These are phyloP conservation scores for Rubia peregrina DNA, from an alignment of 305 asterid genomes.

Conservation along the genomic window DNA sequence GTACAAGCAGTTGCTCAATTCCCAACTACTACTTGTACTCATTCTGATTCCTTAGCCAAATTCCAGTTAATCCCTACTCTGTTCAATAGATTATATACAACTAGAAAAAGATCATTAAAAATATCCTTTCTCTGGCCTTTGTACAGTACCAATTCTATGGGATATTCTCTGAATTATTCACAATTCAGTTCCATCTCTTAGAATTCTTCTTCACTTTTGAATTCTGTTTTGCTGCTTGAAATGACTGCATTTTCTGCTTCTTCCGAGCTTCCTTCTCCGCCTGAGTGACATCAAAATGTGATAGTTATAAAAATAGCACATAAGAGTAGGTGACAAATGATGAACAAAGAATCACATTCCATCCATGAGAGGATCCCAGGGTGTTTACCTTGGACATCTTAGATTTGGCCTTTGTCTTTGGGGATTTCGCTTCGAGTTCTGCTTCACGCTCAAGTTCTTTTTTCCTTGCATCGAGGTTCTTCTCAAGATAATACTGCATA, in stretches of 20 bases:
- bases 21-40: neutral
- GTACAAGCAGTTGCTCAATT: neutral
- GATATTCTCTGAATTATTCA: neutral
- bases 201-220: constrained; percentile 70
- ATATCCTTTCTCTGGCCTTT: constrained; percentile 12
- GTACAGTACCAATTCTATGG: constrained; percentile 31
- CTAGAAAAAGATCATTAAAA: constrained; percentile 3
- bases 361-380: neutral
- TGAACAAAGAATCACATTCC: neutral
- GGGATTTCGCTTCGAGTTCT: constrained; percentile 83
- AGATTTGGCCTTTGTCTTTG: constrained; percentile 92
- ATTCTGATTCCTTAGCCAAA: neutral
- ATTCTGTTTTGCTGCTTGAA: constrained; percentile 94
- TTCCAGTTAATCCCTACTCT: neutral
- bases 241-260: constrained; percentile 88
- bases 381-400: constrained; percentile 89
- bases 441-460: constrained; percentile 93
- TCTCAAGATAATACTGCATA: constrained; percentile 88
- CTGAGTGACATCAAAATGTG: constrained; percentile 26
- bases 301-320: neutral
- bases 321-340: neutral
- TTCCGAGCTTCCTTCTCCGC: constrained; percentile 88
- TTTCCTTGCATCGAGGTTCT: constrained; percentile 89
- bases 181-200: constrained; percentile 73
- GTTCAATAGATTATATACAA: constrained; percentile 9